Conservation (phyloP, 2,329 filamentous ascomycete genomes). For the Stachybotrys chlorohalonatus region DNA sequence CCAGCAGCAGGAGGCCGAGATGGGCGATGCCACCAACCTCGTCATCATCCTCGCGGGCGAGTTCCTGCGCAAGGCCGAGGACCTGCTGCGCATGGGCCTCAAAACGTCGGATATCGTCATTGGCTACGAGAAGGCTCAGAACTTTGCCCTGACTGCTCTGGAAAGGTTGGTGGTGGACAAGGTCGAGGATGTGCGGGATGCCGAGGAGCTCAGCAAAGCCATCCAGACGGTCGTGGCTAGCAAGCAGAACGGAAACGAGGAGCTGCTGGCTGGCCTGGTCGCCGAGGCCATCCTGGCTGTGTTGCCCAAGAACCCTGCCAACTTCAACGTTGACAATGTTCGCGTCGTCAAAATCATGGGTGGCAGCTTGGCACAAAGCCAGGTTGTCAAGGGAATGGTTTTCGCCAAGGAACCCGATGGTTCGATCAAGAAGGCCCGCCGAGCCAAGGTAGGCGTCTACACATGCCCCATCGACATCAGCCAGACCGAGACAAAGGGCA, state of each 20-base stretch:
- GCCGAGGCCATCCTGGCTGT: constrained; percentile 79
- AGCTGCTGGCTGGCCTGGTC: constrained; percentile 77
- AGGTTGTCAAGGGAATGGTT: constrained; percentile 96
- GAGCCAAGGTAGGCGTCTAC: constrained; percentile 94
- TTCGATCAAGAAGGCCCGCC: constrained; percentile 77
- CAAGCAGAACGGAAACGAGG: constrained; percentile 93
- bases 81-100: constrained; percentile 89
- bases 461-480: constrained; percentile 92
- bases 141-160: constrained; percentile 73
- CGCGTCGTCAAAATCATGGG: constrained; percentile 99
- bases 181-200: constrained; percentile 72
- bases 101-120: constrained; percentile 97
- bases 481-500: constrained; percentile 98
- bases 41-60: constrained; percentile 95
- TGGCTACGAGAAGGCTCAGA: constrained; percentile 91
- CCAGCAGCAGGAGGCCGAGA: constrained; percentile 97
- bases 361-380: constrained; percentile 86
- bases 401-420: constrained; percentile 95
- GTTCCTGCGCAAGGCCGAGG: constrained; percentile 92
- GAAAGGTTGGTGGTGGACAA: constrained; percentile 89
- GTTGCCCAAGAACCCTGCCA: constrained; percentile 85
- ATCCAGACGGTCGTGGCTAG: constrained; percentile 91
- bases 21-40: constrained; percentile 97
- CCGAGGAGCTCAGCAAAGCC: constrained; percentile 84
- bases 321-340: constrained; percentile 99